Base-by-base conservation (phyloP, 257 asterid genomes). In the Solanum tacnaense region DNA sequence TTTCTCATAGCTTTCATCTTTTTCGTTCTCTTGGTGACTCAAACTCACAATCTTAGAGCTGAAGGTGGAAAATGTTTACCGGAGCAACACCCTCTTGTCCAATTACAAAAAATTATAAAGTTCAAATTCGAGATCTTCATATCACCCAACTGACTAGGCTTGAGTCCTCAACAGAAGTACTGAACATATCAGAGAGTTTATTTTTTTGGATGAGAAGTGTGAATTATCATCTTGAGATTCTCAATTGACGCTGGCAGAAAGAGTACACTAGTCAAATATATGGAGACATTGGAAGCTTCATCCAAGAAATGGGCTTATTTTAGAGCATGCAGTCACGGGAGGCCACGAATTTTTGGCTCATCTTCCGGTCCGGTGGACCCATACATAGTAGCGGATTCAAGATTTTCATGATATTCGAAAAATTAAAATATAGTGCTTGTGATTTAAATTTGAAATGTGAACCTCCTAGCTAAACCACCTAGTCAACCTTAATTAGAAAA, bases 361-460 rank as follows among this genome's bases (percentile, higher is more conserved):
- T 44, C 13, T 41, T 44, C 38, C 8, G 38, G 84, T 3, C 31
- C 15, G 7, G 7, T n/a, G 32, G 71, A 25, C 32, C 71, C 32
- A 62, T 9, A 62, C 6, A 62, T 2, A n/a, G 7, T 62, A 1
- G 13, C 1, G 7, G 1, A 62, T 62, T 62, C 7, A 5, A 0
- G 0, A 62, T n/a, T 62, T n/a, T 62, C 8, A 62, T n/a, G 3
- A 5, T 1, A 2, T 62, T 2, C 0, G 0, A 62, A 62, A 62
- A 62, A 62, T n/a, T 0, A n/a, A 9, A 62, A 5, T 10, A 62
- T n/a, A 10, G 1, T 62, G 2, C 1, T 58, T 7, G 27, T 9
- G 13, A 23, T 23, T 62, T 62, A 3, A 62, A 9, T 9, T 23
- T 36, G 32, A 29, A 75, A 18, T 4, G n/a, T 20, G 10, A 56